Evolutionary conservation across 129 eudicot genomes (phyloP).

Genomic region (Flaveria trinervia): DNA sequence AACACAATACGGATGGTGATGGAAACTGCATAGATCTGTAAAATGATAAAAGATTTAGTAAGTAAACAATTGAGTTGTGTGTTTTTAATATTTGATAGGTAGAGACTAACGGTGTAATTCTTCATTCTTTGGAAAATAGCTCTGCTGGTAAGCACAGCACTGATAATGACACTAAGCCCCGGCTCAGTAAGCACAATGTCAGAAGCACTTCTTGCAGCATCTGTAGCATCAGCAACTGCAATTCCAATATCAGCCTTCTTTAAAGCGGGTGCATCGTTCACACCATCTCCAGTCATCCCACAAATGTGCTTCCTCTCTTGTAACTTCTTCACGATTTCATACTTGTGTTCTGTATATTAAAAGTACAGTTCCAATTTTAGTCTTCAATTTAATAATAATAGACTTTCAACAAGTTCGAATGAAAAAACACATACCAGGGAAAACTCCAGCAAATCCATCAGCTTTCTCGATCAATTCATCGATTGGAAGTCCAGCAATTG

Average conservation of each 20-base stretch:
- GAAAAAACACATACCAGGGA: slow-evolving; percentile 50
- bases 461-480: slow-evolving; percentile 74
- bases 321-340: slow-evolving; percentile 72
- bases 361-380: not conserved
- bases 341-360: slow-evolving; percentile 61
- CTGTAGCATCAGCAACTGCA: slow-evolving; percentile 84
- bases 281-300: slow-evolving; percentile 89
- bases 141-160: slow-evolving; percentile 69
- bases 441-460: slow-evolving; percentile 77
- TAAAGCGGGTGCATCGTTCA: slow-evolving; percentile 82
- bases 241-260: slow-evolving; percentile 82
- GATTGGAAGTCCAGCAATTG: slow-evolving; percentile 56
- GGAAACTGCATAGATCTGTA: slow-evolving; percentile 69
- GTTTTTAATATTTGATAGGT: not conserved
- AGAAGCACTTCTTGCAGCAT: slow-evolving; percentile 83
- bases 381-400: not conserved
- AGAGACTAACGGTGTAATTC: slow-evolving; percentile 55
- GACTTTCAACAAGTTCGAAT: not conserved
- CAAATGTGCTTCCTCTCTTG: slow-evolving; percentile 79
- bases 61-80: not conserved
- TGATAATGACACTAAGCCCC: slow-evolving; percentile 63
- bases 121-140: slow-evolving; percentile 75
- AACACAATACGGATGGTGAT: slow-evolving; percentile 76
- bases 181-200: slow-evolving; percentile 73
- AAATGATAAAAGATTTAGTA: not conserved